Evolutionary conservation across 768 basidiomycete genomes (phyloP), one percentile per base, ranked within the genome.

Genomic region (Tricholoma furcatifolium): DNA sequence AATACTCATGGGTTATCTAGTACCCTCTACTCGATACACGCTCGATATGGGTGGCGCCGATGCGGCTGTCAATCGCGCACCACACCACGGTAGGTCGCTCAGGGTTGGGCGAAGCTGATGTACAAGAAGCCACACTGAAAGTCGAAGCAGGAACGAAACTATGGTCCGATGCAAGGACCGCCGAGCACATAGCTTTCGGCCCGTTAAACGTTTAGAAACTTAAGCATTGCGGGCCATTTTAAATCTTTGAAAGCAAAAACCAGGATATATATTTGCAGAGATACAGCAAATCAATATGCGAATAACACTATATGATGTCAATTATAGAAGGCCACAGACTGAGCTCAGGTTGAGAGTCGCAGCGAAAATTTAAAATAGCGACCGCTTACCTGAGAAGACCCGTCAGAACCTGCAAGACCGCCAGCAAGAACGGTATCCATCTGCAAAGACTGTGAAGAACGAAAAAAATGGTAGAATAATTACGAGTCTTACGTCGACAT

Each of bases 351-450:
- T 55, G 51, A 53, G 47, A 51, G 35, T 38, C 23, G 46, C 31
- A 15, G 18, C 24, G 5, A 15, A 23, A 21, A 0, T 42, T 34
- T 18, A 20, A 23, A 3, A 23, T 43, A 42, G 41, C 15, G 24
- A 43, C 41, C 40, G 47, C 60, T 53, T 30, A 71, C 77, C 77
- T 75, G 17, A 78, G 54, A 31, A 76, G 64, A 10, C 75, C 74
- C 47, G 74, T 63, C 12, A 76, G 61, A 32, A 72, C 71, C 53
- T 76, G 73, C 44, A 77, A 68, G 10, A 75, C 54, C 6, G 76
- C 77, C 43, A 77, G 61, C 30, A 78, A 52, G 51, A 78, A 75
- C 2, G 77, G 77, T 45, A 77, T 72, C 77, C 76, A 79, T 31
- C 75, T 78, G 55, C 27, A 32, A 23, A 21, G 36, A 45, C 34